Evolutionary conservation across 495 filamentous ascomycete genomes (phyloP).

Genomic region (Penicillium cosmopolitanum): DNA sequence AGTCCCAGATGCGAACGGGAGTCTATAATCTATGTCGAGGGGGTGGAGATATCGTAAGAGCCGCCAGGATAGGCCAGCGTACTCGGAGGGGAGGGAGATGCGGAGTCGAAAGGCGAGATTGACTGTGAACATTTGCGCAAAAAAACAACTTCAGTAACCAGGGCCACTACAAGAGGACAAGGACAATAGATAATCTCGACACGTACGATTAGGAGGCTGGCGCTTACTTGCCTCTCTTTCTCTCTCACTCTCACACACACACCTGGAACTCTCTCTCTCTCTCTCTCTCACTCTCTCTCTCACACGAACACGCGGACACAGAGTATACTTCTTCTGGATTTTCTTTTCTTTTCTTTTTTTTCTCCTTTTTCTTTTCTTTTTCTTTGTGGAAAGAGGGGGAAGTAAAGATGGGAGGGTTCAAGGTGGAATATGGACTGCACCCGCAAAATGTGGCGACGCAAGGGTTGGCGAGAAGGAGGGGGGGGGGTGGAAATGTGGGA

Average conservation of each 20-base stretch:
- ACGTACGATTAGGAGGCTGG: conserved; percentile 27
- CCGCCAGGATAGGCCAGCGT: conserved; percentile 25
- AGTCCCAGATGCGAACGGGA: conserved; percentile 20
- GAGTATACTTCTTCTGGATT: neutral
- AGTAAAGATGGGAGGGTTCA: conserved; percentile 4
- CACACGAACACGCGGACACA: neutral
- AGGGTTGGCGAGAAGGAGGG: conserved; percentile 24
- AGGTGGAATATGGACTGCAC: conserved; percentile 19
- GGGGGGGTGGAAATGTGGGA: conserved; percentile 10
- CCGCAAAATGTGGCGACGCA: conserved; percentile 21
- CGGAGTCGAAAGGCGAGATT: conserved; percentile 24
- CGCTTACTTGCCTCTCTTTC: conserved; percentile 6
- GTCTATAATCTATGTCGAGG: conserved; percentile 21
- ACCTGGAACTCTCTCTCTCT: neutral
- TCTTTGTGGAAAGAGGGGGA: conserved; percentile 6
- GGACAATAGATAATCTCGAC: conserved; percentile 7
- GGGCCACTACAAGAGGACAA: conserved; percentile 9
- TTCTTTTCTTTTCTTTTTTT: neutral
- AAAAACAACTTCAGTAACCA: conserved; percentile 13
- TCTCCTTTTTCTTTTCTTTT: neutral
- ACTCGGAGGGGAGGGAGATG: conserved; percentile 27
- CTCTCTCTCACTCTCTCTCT: neutral
- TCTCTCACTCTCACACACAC: neutral
- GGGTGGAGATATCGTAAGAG: conserved; percentile 14
- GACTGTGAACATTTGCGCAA: conserved; percentile 31